A percentile compares a stretch with the other conserved stretches of the same genome.
Evolutionary conservation across 2,329 filamentous ascomycete genomes (phyloP).

Genomic region (Sordariomycetes sp.): DNA sequence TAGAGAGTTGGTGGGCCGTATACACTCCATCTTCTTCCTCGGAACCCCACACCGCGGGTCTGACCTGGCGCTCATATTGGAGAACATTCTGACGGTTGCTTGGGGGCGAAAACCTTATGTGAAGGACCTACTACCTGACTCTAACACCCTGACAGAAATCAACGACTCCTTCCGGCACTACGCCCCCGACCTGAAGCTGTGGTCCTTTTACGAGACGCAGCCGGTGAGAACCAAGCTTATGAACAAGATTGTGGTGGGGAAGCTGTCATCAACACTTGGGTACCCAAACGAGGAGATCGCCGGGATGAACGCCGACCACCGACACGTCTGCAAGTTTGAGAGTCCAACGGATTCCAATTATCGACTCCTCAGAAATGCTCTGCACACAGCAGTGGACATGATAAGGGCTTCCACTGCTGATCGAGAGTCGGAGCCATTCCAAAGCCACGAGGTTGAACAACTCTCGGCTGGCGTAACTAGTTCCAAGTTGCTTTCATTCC

Average conservation of each 20-base stretch:
- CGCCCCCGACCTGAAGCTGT: background rate
- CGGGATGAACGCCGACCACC: background rate
- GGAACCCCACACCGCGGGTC: constrained; percentile 26
- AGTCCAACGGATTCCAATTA: background rate
- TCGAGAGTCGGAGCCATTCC: background rate
- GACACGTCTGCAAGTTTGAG: background rate
- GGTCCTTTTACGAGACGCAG: background rate
- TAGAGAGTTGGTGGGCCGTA: constrained; percentile 12
- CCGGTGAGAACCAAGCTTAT: background rate
- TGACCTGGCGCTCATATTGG: constrained; percentile 19
- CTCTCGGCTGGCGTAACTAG: no score
- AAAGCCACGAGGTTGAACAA: no score
- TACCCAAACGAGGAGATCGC: background rate
- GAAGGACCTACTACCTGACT: background rate
- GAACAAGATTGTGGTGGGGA: background rate
- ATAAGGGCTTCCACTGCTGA: background rate
- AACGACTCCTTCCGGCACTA: background rate
- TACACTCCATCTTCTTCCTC: constrained; percentile 23
- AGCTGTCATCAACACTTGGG: background rate
- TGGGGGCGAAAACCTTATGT: background rate
- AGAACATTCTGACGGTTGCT: constrained; percentile 16
- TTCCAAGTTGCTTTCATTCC: no score
- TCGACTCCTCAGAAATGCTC: background rate
- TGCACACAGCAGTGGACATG: background rate
- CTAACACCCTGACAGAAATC: background rate